These are phyloP conservation scores for Tulasnella sp. DNA, from an alignment of 768 basidiomycete genomes.

Conservation along the genomic window DNA sequence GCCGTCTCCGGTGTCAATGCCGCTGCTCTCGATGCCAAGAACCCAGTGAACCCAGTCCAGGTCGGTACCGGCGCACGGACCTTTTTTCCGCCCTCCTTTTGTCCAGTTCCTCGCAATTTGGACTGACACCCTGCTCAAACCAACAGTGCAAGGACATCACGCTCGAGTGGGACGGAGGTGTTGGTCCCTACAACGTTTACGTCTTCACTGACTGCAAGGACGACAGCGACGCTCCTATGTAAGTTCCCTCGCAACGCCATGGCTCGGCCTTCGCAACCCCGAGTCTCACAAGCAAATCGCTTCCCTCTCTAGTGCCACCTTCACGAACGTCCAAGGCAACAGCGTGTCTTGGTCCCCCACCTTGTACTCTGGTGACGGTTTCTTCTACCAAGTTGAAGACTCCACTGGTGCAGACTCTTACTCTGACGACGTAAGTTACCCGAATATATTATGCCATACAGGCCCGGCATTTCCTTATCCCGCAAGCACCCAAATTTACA, in stretches of 20 bases:
- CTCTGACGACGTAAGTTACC: conserved; percentile 20
- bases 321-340: neutral
- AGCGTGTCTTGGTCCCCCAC: conserved; percentile 9
- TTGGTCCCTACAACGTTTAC: conserved; percentile 5
- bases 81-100: neutral
- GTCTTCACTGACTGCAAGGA: conserved; percentile 26
- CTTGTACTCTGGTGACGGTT: neutral
- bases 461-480: neutral
- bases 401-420: neutral
- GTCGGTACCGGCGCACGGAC: neutral
- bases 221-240: conserved; percentile 18
- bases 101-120: neutral
- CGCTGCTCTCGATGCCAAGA: neutral
- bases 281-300: neutral
- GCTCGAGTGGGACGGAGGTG: neutral
- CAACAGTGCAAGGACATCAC: conserved; percentile 16
- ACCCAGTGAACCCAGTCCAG: conserved; percentile 12
- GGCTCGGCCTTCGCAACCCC: neutral
- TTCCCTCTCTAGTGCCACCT: conserved; percentile 10
- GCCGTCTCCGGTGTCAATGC: conserved; percentile 35
- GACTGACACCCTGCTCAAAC: neutral
- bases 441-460: neutral
- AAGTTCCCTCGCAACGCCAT: conserved; percentile 4
- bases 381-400: conserved; percentile 15
- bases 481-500: neutral